Evolutionary conservation across 2,329 filamentous ascomycete species (phyloP).

Genomic region (Colletotrichum lindemuthianum): DNA sequence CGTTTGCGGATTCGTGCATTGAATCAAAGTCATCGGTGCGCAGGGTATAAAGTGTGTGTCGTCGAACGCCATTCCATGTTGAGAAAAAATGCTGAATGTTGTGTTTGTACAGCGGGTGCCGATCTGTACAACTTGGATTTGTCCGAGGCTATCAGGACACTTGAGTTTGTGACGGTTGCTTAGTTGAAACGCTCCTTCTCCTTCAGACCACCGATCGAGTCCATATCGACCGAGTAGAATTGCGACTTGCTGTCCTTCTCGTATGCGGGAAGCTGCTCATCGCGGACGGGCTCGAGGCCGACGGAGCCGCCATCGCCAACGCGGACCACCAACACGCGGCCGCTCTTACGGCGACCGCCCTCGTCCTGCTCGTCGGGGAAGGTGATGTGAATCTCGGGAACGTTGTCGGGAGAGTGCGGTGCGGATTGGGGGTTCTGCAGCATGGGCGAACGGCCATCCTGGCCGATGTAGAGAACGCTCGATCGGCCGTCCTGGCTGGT

Average conservation of each 20-base stretch:
- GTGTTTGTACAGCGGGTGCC: slow-evolving; percentile 36
- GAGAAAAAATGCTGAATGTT: slow-evolving; percentile 28
- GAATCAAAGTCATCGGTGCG: slow-evolving; percentile 34
- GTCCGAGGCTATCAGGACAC: slow-evolving; percentile 25
- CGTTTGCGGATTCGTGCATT: slow-evolving; percentile 24
- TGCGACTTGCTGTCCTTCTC: slow-evolving; percentile 81
- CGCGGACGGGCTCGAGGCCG: slow-evolving; percentile 87
- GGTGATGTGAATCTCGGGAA: slow-evolving; percentile 97
- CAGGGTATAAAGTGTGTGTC: slow-evolving; percentile 37
- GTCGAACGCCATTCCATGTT: slow-evolving; percentile 37
- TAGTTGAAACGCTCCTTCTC: slow-evolving; percentile 75
- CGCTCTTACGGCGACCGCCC: slow-evolving; percentile 81
- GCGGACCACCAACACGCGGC: slow-evolving; percentile 89
- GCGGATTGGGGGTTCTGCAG: slow-evolving; percentile 79
- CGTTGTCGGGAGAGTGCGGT: slow-evolving; percentile 80
- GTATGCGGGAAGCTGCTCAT: slow-evolving; percentile 86
- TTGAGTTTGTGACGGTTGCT: slow-evolving; percentile 22
- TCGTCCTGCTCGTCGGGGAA: slow-evolving; percentile 97
- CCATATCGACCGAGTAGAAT: slow-evolving; percentile 94
- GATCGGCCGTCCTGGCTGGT: slow-evolving; percentile 64
- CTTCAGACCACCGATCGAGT: slow-evolving; percentile 92
- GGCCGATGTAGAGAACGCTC: slow-evolving; percentile 81
- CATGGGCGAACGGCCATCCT: slow-evolving; percentile 76
- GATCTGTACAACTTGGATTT: slow-evolving; percentile 26
- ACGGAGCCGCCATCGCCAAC: slow-evolving; percentile 88